These are phyloP conservation scores for Osmanthus fragrans DNA, from an alignment of 257 asterid species.

Conservation along the genomic window DNA sequence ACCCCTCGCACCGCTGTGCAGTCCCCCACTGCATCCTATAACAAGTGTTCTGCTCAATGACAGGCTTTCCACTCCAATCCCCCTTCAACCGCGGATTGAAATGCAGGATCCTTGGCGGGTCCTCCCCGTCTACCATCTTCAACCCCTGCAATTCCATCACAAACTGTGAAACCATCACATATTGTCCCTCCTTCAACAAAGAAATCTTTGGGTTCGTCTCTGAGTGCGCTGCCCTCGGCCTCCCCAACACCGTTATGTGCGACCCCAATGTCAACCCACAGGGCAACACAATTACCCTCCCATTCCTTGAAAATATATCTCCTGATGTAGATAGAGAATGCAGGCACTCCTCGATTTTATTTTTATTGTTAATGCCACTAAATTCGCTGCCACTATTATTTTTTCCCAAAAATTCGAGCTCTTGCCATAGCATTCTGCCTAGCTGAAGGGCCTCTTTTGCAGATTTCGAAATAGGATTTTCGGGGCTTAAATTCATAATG, in stretches of 20 bases:
- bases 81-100: constrained; percentile 86
- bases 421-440: constrained; percentile 77
- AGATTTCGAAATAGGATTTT: constrained; percentile 51
- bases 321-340: constrained; percentile 59
- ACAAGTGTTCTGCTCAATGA: constrained; percentile 90
- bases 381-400: constrained; percentile 21
- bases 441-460: constrained; percentile 71
- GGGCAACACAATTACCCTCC: constrained; percentile 64
- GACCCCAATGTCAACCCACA: constrained; percentile 91
- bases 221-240: constrained; percentile 68
- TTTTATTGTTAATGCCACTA: not conserved
- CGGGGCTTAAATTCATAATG: constrained; percentile 40
- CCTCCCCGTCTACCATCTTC: constrained; percentile 89
- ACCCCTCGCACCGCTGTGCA: constrained; percentile 85
- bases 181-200: constrained; percentile 66
- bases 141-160: constrained; percentile 94
- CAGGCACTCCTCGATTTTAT: constrained; percentile 52
- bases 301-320: constrained; percentile 48
- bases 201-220: constrained; percentile 83
- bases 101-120: constrained; percentile 90
- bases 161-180: constrained; percentile 85
- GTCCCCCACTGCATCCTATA: constrained; percentile 98
- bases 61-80: constrained; percentile 96
- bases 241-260: constrained; percentile 77
- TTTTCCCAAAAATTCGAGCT: constrained; percentile 44